A percentile compares a stretch with the other conserved stretches of the same genome.
Conservation (phyloP, 768 basidiomycete species). For the Kwoniella sp. region DNA sequence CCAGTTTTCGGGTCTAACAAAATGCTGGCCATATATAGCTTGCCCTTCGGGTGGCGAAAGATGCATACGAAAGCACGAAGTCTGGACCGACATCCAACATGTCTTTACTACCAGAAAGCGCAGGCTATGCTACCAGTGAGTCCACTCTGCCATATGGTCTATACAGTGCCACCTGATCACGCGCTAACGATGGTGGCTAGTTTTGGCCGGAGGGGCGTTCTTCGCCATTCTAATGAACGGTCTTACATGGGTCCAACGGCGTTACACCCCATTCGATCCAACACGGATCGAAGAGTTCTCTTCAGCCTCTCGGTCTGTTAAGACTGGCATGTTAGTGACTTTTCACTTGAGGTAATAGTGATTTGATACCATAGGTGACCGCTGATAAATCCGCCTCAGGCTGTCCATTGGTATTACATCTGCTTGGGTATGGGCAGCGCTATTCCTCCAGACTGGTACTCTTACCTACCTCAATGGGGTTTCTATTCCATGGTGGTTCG, state of each 20-base stretch:
- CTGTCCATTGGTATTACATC: conserved; percentile 18
- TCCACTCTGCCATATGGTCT: neutral
- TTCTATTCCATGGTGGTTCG: conserved; percentile 18
- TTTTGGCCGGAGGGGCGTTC: conserved; percentile 18
- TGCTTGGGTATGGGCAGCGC: conserved; percentile 17
- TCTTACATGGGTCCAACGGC: conserved; percentile 18
- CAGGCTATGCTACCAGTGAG: conserved; percentile 20
- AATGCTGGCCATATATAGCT: conserved; percentile 4
- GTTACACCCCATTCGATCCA: conserved; percentile 17
- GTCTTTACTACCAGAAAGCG: conserved; percentile 20
- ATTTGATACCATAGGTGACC: neutral
- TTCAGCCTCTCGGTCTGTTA: conserved; percentile 16
- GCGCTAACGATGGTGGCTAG: conserved; percentile 3
- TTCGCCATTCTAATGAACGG: conserved; percentile 18
- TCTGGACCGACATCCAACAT: neutral
- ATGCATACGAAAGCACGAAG: neutral
- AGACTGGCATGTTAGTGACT: conserved; percentile 15
- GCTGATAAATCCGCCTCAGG: neutral
- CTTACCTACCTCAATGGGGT: conserved; percentile 16
- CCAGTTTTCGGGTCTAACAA: neutral
- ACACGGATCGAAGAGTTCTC: conserved; percentile 19
- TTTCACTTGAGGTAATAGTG: neutral
- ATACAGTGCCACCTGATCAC: neutral
- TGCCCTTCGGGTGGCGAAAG: neutral
- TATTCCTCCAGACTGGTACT: conserved; percentile 17